Conservation (phyloP, 2,329 filamentous ascomycete genomes). For the Botrytis aclada region DNA sequence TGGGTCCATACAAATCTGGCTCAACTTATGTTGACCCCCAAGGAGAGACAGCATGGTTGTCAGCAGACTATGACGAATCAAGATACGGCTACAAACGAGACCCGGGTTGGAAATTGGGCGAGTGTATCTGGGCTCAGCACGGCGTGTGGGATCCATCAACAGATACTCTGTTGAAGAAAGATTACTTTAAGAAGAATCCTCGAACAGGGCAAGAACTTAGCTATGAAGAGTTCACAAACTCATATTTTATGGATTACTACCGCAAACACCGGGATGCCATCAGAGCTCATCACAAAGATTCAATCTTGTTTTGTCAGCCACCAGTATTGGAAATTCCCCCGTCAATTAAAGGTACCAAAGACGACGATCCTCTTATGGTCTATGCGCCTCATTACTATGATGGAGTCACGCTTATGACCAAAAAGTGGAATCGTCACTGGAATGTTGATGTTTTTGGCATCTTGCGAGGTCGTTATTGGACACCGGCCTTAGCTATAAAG, state of each 20-base stretch:
- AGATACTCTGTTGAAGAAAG: slow-evolving; percentile 74
- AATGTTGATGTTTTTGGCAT: slow-evolving; percentile 96
- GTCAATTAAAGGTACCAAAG: slow-evolving; percentile 76
- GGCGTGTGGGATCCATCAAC: slow-evolving; percentile 85
- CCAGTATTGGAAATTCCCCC: slow-evolving; percentile 91
- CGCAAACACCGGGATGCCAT: slow-evolving; percentile 73
- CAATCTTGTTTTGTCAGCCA: slow-evolving; percentile 87
- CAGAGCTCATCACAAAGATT: slow-evolving; percentile 70
- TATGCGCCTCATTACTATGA: slow-evolving; percentile 98
- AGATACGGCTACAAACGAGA: slow-evolving; percentile 90
- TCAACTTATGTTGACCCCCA: slow-evolving; percentile 80
- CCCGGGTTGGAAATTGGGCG: slow-evolving; percentile 83
- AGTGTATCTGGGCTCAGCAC: slow-evolving; percentile 96
- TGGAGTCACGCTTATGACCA: slow-evolving; percentile 92
- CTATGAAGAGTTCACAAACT: slow-evolving; percentile 84
- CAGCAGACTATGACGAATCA: slow-evolving; percentile 77
- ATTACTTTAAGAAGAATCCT: slow-evolving; percentile 84
- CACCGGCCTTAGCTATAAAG: slow-evolving; percentile 87
- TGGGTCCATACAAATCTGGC: slow-evolving; percentile 89
- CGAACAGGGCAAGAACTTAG: slow-evolving; percentile 69
- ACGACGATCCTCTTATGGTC: slow-evolving; percentile 86
- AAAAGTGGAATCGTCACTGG: slow-evolving; percentile 97
- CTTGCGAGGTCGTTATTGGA: slow-evolving; percentile 81
- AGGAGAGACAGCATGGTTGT: slow-evolving; percentile 80
- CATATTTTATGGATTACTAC: slow-evolving; percentile 86